Base-by-base conservation (phyloP, 2,329 filamentous ascomycete species). In the Beauveria sp. region DNA sequence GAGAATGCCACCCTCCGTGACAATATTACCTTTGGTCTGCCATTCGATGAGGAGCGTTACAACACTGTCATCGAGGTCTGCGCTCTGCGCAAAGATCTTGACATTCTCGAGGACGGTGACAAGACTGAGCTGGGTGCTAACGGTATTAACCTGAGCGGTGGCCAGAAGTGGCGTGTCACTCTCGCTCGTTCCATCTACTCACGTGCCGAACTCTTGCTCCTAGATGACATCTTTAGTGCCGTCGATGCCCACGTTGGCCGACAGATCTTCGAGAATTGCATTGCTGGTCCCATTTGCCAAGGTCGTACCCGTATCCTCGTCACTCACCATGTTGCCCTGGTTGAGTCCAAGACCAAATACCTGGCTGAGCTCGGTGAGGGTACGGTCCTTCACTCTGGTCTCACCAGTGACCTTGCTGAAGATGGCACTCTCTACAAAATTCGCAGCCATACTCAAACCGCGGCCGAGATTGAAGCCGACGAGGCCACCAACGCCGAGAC, bases 151-250 rank as follows among this genome's bases (percentile, higher is more conserved):
- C 77, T 96, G 7, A 91, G 87, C 64, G 91, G 91, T 64, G 91
- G 91, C 0, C 91, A 96, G 72, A 86, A 90, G 68, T 93, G 90
- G 88, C 83, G 91, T 58, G 82, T 95, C 38, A 90, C 89, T 0
- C 85, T 96, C 66, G 91, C 90, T 2, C 80, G 91, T 52, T 90
- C 90, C 1, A 78, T 95, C 20, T 95, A 95, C 72, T 93, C 89
- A 2, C 81, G 90, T 16, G 89, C 89, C 1, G 86, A 88, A 0
- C 86, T 92, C 64, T 77, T 96, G 5, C 77, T 95, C 20, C 79
- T 95, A 67, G 91, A 96, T 70, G 91, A 96, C 69, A 90, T 93
- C 46, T 93, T 96, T 71, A 91, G 87, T 69, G 86, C 90, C 10
- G 85, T 95, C 9, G 91, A 96, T 71, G 87, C 89, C 3, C 89